Conservation (phyloP, 2,329 filamentous ascomycete species). For the Colletotrichum endophyticum region DNA sequence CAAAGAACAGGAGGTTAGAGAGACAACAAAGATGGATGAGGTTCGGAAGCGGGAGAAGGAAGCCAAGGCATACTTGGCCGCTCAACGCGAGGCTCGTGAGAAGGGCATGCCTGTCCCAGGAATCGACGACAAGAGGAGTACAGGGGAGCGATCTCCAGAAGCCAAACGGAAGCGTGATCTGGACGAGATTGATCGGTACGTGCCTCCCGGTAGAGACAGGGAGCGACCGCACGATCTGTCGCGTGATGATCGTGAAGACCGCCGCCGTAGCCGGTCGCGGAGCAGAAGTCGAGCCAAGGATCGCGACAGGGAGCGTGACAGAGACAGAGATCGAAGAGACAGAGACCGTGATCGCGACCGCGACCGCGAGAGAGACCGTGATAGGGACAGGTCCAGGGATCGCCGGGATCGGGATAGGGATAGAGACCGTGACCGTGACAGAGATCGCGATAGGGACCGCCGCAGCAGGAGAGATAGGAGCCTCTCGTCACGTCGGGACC, state of each 20-base stretch:
- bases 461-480: not conserved
- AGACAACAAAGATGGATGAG: constrained; percentile 65
- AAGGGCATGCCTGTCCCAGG: constrained; percentile 64
- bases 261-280: constrained; percentile 39
- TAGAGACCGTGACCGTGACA: constrained; percentile 6
- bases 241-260: constrained; percentile 32
- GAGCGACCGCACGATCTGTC: constrained; percentile 25
- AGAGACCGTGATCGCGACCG: constrained; percentile 27
- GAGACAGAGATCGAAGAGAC: constrained; percentile 29
- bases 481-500: not conserved
- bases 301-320: constrained; percentile 32
- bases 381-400: constrained; percentile 16
- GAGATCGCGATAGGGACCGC: not conserved
- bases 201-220: constrained; percentile 45
- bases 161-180: constrained; percentile 41
- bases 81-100: constrained; percentile 63
- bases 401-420: constrained; percentile 16
- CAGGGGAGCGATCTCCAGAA: constrained; percentile 44
- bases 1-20: constrained; percentile 52
- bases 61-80: constrained; percentile 68
- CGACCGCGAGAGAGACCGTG: constrained; percentile 37
- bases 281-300: constrained; percentile 38
- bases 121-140: constrained; percentile 56
- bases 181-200: constrained; percentile 51
- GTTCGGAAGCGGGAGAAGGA: constrained; percentile 67